Base-by-base conservation (phyloP, 2,329 filamentous ascomycete species). In the Pezicula carpinea region DNA sequence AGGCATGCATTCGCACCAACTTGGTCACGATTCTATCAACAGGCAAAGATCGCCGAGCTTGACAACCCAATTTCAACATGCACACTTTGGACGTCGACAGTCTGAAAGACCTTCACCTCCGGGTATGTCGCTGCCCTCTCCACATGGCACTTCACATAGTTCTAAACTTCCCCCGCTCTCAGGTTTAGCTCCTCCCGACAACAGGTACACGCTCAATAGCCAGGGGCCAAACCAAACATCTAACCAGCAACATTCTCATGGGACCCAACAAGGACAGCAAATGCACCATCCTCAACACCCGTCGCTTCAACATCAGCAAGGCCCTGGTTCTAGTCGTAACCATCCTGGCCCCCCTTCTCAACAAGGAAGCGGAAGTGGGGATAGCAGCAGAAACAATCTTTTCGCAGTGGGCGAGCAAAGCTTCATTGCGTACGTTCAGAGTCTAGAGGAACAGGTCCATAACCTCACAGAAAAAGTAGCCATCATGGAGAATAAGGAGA, bases 371-470 rank as follows among this genome's bases (percentile, higher is more conserved):
- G 77, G 75, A 42, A 80, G 76, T 41, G 75, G 70, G 14, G 79
- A 78, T 50, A 83, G 79, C 59, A 80, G 79, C 53, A 29, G 26
- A 29, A 79, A 79, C 51, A 89, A 88, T 56, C 73, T 89, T 50
- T 84, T 89, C 63, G 71, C 80, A 44, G 69, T 75, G 44, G 71
- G 71, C 15, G 79, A 82, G 43, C 73, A 80, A 52, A 82, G 81
- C 35, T 70, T 91, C 7, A 89, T 84, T 84, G 69, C 75, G 4
- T 89, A 89, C 58, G 79, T 91, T 29, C 82, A 88, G 47, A 76
- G 74, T 15, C 70, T 92, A 42, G 87, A 92, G 59, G 77, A 80
- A 11, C 70, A 70, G 53, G 62, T 78, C n/a, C 71, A 72, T 46
- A 63, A 68, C 11, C 58, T 77, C 18, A 67, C 65, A 32, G 73